A percentile compares a stretch with the other conserved stretches of the same genome.
phyloP scores from a whole-genome alignment of 257 asterid species.

The Nicotiana otophora region DNA sequence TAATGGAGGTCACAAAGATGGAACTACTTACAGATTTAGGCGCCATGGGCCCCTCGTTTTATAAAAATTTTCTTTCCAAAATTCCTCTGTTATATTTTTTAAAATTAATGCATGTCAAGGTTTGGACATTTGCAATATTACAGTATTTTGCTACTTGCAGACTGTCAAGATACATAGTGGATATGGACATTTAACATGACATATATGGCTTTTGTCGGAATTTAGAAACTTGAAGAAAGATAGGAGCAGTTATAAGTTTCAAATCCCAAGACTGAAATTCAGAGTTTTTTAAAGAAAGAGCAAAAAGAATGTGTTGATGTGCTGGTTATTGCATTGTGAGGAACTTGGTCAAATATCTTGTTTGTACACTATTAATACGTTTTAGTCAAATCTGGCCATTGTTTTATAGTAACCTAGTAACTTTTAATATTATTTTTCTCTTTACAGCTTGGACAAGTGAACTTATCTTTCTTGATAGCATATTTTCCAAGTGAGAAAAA shows the following conservation, averaged over 20 bases:
- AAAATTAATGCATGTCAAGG: background rate
- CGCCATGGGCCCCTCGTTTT: background rate
- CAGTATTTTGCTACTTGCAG: background rate
- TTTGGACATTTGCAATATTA: background rate
- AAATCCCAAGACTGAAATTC: background rate
- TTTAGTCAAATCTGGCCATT: background rate
- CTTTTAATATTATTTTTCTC: background rate
- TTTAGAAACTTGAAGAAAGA: background rate
- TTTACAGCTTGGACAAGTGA: background rate
- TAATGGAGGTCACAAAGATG: background rate
- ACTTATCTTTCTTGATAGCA: background rate
- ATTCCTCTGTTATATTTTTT: background rate
- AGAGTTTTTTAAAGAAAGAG: background rate
- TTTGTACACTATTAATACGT: background rate
- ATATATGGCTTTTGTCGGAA: background rate
- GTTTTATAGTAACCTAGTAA: background rate
- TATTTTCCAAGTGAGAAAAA: background rate
- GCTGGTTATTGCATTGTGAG: background rate
- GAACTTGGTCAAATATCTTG: conserved; percentile 4
- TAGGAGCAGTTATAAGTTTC: background rate
- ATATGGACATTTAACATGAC: background rate
- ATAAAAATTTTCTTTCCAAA: too few relatives aligned
- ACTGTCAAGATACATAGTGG: background rate
- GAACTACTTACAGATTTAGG: background rate
- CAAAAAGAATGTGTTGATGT: background rate